Evolutionary conservation across 306 rosid genomes (phyloP).

Genomic region (Cucurbita maxima): DNA sequence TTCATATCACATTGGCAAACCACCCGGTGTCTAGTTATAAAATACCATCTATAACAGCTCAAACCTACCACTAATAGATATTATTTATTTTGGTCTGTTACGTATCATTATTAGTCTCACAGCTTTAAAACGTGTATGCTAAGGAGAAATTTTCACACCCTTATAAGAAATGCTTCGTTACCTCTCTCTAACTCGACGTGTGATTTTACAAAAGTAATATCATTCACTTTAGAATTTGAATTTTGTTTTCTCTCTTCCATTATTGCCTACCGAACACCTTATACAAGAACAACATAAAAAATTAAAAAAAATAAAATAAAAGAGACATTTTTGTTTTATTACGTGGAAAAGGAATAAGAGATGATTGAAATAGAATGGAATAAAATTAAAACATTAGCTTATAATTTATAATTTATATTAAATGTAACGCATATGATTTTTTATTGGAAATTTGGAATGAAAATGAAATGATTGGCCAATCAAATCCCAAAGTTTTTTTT

Average conservation of each 20-base stretch:
- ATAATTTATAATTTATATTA: not conserved
- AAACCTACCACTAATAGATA: no score
- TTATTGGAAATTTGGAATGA: not conserved
- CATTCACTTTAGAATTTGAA: not conserved
- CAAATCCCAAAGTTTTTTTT: not conserved
- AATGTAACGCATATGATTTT: not conserved
- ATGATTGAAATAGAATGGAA: not conserved
- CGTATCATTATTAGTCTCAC: no score
- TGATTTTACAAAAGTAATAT: not conserved
- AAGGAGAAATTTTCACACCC: no score
- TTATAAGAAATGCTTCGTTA: no score
- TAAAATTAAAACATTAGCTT: not conserved
- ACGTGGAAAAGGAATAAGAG: not conserved
- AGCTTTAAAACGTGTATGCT: no score
- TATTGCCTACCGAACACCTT: not conserved
- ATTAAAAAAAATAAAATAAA: not conserved
- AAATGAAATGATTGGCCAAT: not conserved
- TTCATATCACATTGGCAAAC: no score
- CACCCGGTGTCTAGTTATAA: no score
- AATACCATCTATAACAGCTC: no score
- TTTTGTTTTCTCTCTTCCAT: not conserved
- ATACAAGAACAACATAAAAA: not conserved
- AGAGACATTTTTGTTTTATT: not conserved
- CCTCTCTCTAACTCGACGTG: no score
- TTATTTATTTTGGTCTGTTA: no score